Evolutionary conservation across 2,329 filamentous ascomycete genomes (phyloP).

Genomic region (Sporothrix luriei): DNA sequence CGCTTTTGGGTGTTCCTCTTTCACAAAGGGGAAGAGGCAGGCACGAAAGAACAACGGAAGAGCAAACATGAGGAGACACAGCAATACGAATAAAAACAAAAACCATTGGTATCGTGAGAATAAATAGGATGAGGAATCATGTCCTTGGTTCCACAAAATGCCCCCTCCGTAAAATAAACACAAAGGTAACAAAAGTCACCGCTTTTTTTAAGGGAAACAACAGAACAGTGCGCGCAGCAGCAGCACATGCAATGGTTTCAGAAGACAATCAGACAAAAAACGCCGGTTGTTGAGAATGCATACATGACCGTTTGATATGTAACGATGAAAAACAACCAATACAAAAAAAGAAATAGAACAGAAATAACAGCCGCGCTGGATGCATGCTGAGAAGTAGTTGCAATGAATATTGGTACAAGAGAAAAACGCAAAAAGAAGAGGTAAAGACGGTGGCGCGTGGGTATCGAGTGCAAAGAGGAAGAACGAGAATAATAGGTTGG

Average conservation of each 20-base stretch:
- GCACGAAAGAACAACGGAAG: background rate
- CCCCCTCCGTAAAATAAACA: background rate
- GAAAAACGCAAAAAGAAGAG: background rate
- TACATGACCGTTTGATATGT: background rate
- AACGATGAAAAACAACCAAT: too few species aligned
- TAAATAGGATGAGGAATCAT: slow-evolving; percentile 5
- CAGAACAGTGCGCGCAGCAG: background rate
- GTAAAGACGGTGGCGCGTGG: background rate
- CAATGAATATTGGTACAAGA: slow-evolving; percentile 23
- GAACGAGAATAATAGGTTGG: background rate
- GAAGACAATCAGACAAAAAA: slow-evolving; percentile 16
- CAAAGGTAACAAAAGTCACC: slow-evolving; percentile 6
- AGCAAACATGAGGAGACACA: slow-evolving; percentile 1
- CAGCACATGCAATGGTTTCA: background rate
- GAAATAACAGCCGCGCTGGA: slow-evolving; percentile 2
- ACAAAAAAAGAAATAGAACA: background rate
- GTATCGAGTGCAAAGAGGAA: slow-evolving; percentile 10
- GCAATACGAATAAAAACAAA: slow-evolving; percentile 5
- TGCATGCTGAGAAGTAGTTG: slow-evolving; percentile 19
- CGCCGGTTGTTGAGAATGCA: background rate
- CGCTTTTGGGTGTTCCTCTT: slow-evolving; percentile 2
- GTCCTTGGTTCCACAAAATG: slow-evolving; percentile 20
- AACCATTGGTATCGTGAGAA: slow-evolving; percentile 35
- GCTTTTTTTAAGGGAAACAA: slow-evolving; percentile 10
- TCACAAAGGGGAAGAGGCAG: background rate